Base-by-base conservation (phyloP, 768 basidiomycete genomes). In the Lactifluus volemus region DNA sequence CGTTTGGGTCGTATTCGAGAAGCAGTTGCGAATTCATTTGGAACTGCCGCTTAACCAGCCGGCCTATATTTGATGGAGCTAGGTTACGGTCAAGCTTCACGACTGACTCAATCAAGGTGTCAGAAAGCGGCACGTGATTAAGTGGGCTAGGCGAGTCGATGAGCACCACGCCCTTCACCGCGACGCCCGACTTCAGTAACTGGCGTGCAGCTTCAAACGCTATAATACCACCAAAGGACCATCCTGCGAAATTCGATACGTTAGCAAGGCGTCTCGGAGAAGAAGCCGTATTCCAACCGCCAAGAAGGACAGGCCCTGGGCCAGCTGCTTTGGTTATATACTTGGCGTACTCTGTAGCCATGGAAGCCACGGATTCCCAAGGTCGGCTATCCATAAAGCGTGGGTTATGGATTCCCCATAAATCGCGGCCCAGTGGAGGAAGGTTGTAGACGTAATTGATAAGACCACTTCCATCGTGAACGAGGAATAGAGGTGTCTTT, bases 211-310 rank as follows among this genome's bases (percentile, higher is more conserved):
- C 72, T 66, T 88, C 88, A 65, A 82, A 88, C 0, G 88, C 85
- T 0, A 82, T 80, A 4, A 88, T 82, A 2, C 87, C 88, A 12
- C 88, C 88, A 63, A 90, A 86, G 2, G 88, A 90, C 87, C 87
- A 90, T 0, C 88, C 88, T 89, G 56, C 7, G 2, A 10, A 8
- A 25, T 36, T 59, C 6, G 61, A 45, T 32, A 4, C 21, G 61
- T 34, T 44, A 50, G 25, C 25, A 55, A 21, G 25, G n/a, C 41
- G 5, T 25, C 15, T 30, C 10, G 32, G 41, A 38, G 34, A 21
- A 45, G 48, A 44, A 29, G 15, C 52, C n/a, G 47, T 39, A 29
- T 39, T 59, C 76, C 55, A 62, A 84, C 87, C 87, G 69, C 86
- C 86, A 2, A 88, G 67, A 0, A 86, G 69, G 14, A 86, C 65